These are phyloP conservation scores for Serendipita sp. DNA, from an alignment of 768 basidiomycete genomes.

Conservation along the genomic window DNA sequence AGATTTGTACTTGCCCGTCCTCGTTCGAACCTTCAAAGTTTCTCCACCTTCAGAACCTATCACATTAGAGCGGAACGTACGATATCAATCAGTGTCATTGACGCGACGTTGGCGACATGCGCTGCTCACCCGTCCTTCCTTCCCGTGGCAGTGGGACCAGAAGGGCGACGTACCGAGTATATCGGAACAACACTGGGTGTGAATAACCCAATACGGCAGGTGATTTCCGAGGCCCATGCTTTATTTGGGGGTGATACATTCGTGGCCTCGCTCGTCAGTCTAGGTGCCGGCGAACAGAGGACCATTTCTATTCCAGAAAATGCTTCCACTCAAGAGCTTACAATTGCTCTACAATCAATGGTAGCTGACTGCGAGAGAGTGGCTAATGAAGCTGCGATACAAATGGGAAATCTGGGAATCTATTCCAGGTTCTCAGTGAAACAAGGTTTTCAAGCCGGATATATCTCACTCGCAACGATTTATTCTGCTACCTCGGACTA, in stretches of 20 bases:
- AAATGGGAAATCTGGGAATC: too few relatives aligned
- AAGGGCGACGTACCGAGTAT: background rate
- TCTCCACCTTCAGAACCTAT: background rate
- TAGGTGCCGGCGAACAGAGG: background rate
- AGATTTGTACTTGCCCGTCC: background rate
- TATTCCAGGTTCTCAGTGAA: too few relatives aligned
- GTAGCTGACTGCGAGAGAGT: too few relatives aligned
- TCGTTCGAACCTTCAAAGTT: background rate
- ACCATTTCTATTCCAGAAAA: background rate
- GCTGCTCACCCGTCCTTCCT: background rate
- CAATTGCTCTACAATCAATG: background rate
- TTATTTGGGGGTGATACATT: background rate
- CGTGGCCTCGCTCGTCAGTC: background rate
- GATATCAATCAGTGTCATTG: background rate
- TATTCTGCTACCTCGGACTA: too few relatives aligned
- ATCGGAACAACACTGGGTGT: background rate
- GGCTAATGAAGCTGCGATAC: too few relatives aligned
- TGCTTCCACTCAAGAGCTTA: background rate
- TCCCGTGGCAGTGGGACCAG: background rate
- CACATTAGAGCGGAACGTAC: background rate
- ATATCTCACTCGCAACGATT: too few relatives aligned
- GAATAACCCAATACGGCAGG: background rate
- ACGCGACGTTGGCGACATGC: background rate
- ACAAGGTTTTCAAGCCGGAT: too few relatives aligned
- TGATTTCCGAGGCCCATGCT: background rate